Evolutionary conservation across 495 filamentous ascomycete genomes (phyloP).

Genomic region (Aspergillus avenaceus): DNA sequence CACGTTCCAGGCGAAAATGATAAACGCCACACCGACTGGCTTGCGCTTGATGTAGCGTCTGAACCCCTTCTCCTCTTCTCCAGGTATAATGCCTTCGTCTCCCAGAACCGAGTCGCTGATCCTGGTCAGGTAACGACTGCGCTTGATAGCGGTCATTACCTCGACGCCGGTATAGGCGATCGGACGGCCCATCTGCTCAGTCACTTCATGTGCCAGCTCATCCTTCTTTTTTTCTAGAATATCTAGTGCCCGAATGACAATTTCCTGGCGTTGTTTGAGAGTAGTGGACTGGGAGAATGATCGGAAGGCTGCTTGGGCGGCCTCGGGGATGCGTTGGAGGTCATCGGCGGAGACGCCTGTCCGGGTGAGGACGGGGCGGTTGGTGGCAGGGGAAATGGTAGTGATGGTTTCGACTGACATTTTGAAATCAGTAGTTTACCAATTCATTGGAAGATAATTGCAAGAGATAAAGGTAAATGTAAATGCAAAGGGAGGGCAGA

Average conservation of each 20-base stretch:
- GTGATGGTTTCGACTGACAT: conserved; percentile 82
- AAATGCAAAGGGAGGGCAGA: too few relatives aligned
- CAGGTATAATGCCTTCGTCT: conserved; percentile 51
- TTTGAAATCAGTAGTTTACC: background rate
- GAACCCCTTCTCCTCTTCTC: conserved; percentile 80
- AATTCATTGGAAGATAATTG: background rate
- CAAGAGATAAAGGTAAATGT: background rate
- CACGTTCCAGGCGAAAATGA: conserved; percentile 95
- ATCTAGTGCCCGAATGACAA: conserved; percentile 70
- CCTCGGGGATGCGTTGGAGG: conserved; percentile 58
- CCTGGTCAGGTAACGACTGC: conserved; percentile 76
- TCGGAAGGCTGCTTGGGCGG: conserved; percentile 67
- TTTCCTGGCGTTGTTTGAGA: conserved; percentile 64
- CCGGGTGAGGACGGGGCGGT: conserved; percentile 69
- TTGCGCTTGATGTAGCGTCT: conserved; percentile 83
- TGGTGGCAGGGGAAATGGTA: conserved; percentile 85
- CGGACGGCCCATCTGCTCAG: conserved; percentile 91
- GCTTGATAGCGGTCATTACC: conserved; percentile 72
- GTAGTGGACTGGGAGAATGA: conserved; percentile 60
- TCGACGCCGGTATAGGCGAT: conserved; percentile 81
- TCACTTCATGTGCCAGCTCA: conserved; percentile 78
- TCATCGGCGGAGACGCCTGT: conserved; percentile 64
- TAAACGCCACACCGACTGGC: conserved; percentile 76
- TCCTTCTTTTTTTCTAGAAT: conserved; percentile 66
- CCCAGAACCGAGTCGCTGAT: conserved; percentile 66